Base-by-base conservation (phyloP, 177 flowering plant genomes). In the Tripterygium wilfordii region DNA sequence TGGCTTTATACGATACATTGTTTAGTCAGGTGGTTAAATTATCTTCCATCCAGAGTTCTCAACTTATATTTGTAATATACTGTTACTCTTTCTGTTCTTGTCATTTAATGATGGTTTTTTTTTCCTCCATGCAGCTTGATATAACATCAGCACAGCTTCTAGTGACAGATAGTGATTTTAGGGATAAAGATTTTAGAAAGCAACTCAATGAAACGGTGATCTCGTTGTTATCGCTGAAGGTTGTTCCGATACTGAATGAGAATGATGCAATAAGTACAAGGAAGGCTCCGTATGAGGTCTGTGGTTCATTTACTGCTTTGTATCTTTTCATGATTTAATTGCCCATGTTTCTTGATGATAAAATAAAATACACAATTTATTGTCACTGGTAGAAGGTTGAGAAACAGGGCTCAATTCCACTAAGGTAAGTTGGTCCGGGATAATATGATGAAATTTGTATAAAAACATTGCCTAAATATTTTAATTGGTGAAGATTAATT, bases 191-290 rank as follows among this genome's bases (percentile, higher is more conserved):
- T 43, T 89, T 94, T 49, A 75, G 97, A 58, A 61, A 37, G 57
- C 99, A 90, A 57, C 85, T 94, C 13, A 63, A 44, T 57, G 87
- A 94, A 48, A 90, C 94, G 1, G 96, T 90, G 23, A 37, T 72
- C 0, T 65, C 84, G n/a, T 59, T 94, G 63, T 46, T 90, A 53
- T 25, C 62, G 45, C 63, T 77, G 38, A 94, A 58, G 54, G 97
- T 90, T 50, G 50, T 94, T 67, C 99, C 99, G 12, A 72, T 94
- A 47, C 81, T 94, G 47, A 94, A 94, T 65, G 99, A 94, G 66
- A 94, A 94, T 70, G 99, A 94, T 75, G 86, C 97, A 21, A 64
- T 90, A 51, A 94, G 97, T 64, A 83, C 99, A 22, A 72, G 97
- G 66, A 81, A 54, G 76, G 97, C 96, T 50, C 97, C 97, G 21